These are phyloP conservation scores for Pilatotrama ljubarskyi DNA, from an alignment of 768 basidiomycete genomes.

Conservation along the genomic window DNA sequence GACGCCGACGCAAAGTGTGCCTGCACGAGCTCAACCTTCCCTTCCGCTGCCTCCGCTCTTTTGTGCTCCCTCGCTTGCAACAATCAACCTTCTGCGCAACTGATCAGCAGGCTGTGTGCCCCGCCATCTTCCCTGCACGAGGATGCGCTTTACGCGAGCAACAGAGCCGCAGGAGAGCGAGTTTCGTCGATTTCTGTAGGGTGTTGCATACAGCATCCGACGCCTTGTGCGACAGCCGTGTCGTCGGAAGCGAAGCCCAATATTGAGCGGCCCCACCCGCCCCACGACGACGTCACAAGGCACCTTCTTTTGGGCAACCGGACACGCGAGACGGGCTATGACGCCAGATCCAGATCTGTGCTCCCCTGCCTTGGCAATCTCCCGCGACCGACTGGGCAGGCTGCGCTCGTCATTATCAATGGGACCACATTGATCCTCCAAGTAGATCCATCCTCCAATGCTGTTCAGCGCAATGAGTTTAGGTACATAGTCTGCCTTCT, in stretches of 20 bases:
- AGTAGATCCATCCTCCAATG: not conserved
- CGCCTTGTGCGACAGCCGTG: not conserved
- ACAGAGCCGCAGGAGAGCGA: not conserved
- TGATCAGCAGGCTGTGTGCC: constrained; percentile 10
- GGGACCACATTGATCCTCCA: not conserved
- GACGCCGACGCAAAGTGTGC: constrained; percentile 12
- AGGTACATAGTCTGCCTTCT: no score
- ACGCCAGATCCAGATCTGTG: constrained; percentile 11
- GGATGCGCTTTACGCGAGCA: not conserved
- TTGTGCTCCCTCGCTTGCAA: constrained; percentile 7
- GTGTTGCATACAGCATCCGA: not conserved
- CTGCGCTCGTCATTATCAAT: not conserved
- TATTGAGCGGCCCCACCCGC: constrained; percentile 3
- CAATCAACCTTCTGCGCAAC: not conserved
- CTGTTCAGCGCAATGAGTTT: no score
- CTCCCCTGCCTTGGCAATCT: not conserved
- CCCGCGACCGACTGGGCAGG: not conserved
- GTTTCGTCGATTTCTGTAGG: not conserved
- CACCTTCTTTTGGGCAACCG: not conserved
- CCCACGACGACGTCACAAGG: constrained; percentile 9
- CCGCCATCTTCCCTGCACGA: not conserved
- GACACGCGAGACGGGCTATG: not conserved
- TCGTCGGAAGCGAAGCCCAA: not conserved
- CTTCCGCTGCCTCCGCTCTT: not conserved
- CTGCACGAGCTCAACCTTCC: constrained; percentile 10